Percentiles rank a stretch among this genome's conserved stretches.
These are phyloP conservation scores for Trypanosoma congolense DNA, from an alignment of 208 protist species.

Conservation along the genomic window DNA sequence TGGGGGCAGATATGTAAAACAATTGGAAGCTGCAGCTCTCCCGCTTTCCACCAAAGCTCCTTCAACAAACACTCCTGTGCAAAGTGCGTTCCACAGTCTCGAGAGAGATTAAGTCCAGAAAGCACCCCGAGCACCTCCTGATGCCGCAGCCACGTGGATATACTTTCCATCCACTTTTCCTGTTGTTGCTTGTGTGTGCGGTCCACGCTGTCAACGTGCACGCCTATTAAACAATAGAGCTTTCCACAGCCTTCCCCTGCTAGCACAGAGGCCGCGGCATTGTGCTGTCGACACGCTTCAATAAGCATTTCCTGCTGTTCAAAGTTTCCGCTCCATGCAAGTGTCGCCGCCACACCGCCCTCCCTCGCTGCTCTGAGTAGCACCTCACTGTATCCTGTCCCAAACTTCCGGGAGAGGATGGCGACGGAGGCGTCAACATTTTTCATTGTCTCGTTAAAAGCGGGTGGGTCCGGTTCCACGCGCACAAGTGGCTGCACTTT, in stretches of 20 bases:
- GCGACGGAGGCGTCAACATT: slow-evolving; percentile 51
- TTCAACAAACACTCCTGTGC: slow-evolving; percentile 62
- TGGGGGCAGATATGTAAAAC: slow-evolving; percentile 51
- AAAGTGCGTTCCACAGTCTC: slow-evolving; percentile 65
- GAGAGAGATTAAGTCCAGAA: slow-evolving; percentile 57
- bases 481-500: slow-evolving; percentile 2
- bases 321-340: slow-evolving; percentile 72
- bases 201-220: slow-evolving; percentile 81
- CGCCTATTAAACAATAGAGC: slow-evolving; percentile 60
- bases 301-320: slow-evolving; percentile 63
- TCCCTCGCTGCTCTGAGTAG: slow-evolving; percentile 49
- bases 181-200: slow-evolving; percentile 61
- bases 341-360: slow-evolving; percentile 30
- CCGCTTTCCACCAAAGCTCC: slow-evolving; percentile 46
- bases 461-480: slow-evolving; percentile 2
- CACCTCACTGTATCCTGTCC: slow-evolving; percentile 39
- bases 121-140: slow-evolving; percentile 59
- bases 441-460: not conserved
- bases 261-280: slow-evolving; percentile 12
- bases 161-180: slow-evolving; percentile 60
- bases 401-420: slow-evolving; percentile 63
- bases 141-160: slow-evolving; percentile 35
- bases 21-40: slow-evolving; percentile 40
- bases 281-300: slow-evolving; percentile 52
- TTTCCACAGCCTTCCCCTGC: slow-evolving; percentile 7